These are phyloP conservation scores for Actinomortierella ambigua DNA, from an alignment of 371 early-diverging fungal species.

Conservation along the genomic window DNA sequence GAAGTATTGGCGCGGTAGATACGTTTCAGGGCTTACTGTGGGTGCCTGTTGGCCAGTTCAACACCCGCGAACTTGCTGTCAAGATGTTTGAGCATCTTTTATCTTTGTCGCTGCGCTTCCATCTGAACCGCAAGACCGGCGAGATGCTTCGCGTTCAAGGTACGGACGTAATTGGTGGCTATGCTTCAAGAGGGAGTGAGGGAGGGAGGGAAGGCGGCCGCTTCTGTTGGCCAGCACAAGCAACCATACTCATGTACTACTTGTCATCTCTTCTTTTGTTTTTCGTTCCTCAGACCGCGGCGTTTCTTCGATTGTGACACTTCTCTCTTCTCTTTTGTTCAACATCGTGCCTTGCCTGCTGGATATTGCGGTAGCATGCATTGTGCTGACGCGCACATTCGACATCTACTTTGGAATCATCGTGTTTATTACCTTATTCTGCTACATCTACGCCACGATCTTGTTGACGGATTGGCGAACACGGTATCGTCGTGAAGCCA, in stretches of 20 bases:
- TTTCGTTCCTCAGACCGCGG: conserved; percentile 79
- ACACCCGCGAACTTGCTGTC: conserved; percentile 86
- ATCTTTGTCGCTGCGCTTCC: conserved; percentile 83
- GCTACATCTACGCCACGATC: conserved; percentile 85
- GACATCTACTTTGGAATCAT: conserved; percentile 83
- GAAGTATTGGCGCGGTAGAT: conserved; percentile 81
- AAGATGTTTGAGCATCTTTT: conserved; percentile 87
- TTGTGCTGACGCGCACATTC: conserved; percentile 72
- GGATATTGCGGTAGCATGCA: conserved; percentile 84
- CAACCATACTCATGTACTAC: conserved; percentile 27
- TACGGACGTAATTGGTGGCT: conserved; percentile 8
- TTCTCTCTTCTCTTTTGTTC: conserved; percentile 85
- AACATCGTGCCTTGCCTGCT: conserved; percentile 88
- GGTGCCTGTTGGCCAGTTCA: conserved; percentile 92
- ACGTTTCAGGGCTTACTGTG: conserved; percentile 82
- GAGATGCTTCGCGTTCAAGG: conserved; percentile 81
- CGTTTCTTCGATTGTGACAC: conserved; percentile 74
- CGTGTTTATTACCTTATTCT: conserved; percentile 84
- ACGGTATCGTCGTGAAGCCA: conserved; percentile 77
- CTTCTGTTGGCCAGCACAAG: not conserved
- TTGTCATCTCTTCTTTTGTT: conserved; percentile 6
- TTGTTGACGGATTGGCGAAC: conserved; percentile 93
- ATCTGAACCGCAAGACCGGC: conserved; percentile 94
- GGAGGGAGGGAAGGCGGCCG: too few relatives aligned
- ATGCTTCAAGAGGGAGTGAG: not conserved